Percentiles rank a stretch among this genome's conserved stretches.
Conservation (phyloP, 768 basidiomycete genomes). For the Tephrocybe sp. region DNA sequence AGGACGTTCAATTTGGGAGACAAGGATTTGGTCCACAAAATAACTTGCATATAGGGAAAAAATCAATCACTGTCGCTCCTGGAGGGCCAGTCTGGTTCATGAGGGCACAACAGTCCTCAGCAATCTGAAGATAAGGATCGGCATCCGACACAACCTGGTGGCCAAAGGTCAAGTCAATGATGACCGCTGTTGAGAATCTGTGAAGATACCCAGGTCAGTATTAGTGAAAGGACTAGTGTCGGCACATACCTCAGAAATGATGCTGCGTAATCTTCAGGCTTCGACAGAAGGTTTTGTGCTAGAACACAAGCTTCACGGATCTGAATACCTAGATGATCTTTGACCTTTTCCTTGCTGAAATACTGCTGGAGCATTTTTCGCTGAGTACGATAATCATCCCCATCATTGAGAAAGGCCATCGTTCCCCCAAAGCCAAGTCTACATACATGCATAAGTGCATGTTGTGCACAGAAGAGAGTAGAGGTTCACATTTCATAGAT, state of each 20-base stretch:
- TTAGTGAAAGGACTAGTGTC: neutral
- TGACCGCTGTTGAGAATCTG: neutral
- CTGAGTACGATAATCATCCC: neutral
- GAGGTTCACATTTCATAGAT: neutral
- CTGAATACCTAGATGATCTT: neutral
- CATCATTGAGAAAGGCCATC: neutral
- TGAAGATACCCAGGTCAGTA: neutral
- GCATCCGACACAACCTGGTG: neutral
- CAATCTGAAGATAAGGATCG: neutral
- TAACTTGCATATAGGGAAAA: slow-evolving; percentile 16
- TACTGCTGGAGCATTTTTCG: neutral
- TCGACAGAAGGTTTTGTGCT: neutral
- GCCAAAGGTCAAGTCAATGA: neutral
- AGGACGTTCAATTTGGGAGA: neutral
- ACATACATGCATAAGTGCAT: neutral
- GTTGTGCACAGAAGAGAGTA: neutral
- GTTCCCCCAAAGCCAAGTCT: neutral
- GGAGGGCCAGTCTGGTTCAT: neutral
- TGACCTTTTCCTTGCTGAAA: neutral
- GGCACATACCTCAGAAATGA: neutral
- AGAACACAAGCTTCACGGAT: neutral
- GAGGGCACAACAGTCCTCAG: neutral
- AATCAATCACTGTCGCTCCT: slow-evolving; percentile 8
- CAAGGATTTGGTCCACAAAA: neutral
- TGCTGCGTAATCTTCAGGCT: neutral